Percentiles rank a stretch among this genome's conserved stretches.
Conservation (phyloP, 2,329 filamentous ascomycete genomes). For the Drechslerella coelobrocha region DNA sequence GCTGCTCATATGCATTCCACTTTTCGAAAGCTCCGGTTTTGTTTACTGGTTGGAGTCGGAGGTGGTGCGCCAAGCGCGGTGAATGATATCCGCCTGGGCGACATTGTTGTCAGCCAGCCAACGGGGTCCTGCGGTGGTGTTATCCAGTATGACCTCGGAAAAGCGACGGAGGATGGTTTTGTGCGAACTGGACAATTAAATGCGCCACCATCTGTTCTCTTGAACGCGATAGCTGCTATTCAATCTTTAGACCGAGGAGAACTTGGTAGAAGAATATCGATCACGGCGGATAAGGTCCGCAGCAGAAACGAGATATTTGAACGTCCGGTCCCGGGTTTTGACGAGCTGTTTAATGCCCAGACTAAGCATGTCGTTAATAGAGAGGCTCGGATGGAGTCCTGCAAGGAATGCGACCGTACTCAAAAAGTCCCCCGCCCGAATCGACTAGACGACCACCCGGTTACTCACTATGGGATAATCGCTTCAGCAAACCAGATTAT, state of each 20-base stretch:
- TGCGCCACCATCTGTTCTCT: conserved; percentile 10
- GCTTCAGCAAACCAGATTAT: conserved; percentile 19
- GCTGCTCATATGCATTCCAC: conserved; percentile 6
- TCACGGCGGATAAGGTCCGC: neutral
- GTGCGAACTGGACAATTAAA: conserved; percentile 9
- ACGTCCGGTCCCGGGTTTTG: neutral
- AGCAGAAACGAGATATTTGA: neutral
- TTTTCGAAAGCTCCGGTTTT: conserved; percentile 9
- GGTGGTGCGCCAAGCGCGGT: conserved; percentile 6
- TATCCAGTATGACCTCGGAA: conserved; percentile 31
- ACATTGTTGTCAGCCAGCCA: conserved; percentile 20
- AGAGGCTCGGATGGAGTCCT: neutral
- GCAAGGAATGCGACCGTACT: neutral
- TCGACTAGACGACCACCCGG: conserved; percentile 3
- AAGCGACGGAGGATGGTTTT: conserved; percentile 17
- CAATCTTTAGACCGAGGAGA: neutral
- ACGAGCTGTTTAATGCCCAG: neutral
- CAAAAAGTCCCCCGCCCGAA: neutral
- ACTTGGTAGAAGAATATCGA: conserved; percentile 3
- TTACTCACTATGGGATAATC: conserved; percentile 11
- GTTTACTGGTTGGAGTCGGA: conserved; percentile 19
- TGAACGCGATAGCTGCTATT: neutral
- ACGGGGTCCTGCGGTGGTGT: conserved; percentile 4
- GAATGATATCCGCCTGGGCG: conserved; percentile 24
- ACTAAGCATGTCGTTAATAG: neutral